Percentiles rank a stretch among this genome's conserved stretches.
phyloP scores from a whole-genome alignment of 140 eudicot species.

The Erigeron philadelphicus region DNA sequence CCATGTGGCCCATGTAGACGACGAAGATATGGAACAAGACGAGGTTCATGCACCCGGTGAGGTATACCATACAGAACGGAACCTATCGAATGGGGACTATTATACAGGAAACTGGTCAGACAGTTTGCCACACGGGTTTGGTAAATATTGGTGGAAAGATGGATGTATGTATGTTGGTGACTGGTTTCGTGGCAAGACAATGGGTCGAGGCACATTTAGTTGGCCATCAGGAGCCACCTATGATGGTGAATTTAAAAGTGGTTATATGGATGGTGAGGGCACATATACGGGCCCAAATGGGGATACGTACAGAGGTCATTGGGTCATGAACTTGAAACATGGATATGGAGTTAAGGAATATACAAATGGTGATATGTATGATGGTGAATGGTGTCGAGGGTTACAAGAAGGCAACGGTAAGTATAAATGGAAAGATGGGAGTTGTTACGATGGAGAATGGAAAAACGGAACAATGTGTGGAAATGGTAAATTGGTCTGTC shows the following conservation, averaged over 20 bases:
- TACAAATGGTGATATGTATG: conserved; percentile 65
- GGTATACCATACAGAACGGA: conserved; percentile 57
- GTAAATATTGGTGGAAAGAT: conserved; percentile 92
- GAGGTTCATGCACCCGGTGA: conserved; percentile 40
- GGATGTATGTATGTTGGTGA: conserved; percentile 93
- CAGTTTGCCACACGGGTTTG: conserved; percentile 79
- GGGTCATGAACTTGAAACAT: conserved; percentile 87
- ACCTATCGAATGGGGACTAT: conserved; percentile 78
- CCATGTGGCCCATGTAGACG: conserved; percentile 47
- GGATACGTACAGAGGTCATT: conserved; percentile 55
- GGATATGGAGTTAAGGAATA: conserved; percentile 63
- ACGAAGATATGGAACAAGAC: conserved; percentile 34
- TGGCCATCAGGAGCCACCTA: conserved; percentile 91
- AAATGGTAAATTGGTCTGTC: conserved; percentile 53
- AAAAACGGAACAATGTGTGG: conserved; percentile 63
- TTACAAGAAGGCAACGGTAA: conserved; percentile 78
- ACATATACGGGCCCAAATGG: conserved; percentile 71
- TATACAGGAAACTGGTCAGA: conserved; percentile 77
- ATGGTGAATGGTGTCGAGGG: conserved; percentile 89
- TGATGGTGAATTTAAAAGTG: conserved; percentile 81
- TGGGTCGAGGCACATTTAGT: conserved; percentile 74
- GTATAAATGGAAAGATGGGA: conserved; percentile 73
- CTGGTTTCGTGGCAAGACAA: conserved; percentile 74
- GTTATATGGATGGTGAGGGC: conserved; percentile 92
- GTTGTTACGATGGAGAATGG: conserved; percentile 67